These are phyloP conservation scores for Pseudocercospora ulei DNA, from an alignment of 2,329 filamentous ascomycete species.

Conservation along the genomic window DNA sequence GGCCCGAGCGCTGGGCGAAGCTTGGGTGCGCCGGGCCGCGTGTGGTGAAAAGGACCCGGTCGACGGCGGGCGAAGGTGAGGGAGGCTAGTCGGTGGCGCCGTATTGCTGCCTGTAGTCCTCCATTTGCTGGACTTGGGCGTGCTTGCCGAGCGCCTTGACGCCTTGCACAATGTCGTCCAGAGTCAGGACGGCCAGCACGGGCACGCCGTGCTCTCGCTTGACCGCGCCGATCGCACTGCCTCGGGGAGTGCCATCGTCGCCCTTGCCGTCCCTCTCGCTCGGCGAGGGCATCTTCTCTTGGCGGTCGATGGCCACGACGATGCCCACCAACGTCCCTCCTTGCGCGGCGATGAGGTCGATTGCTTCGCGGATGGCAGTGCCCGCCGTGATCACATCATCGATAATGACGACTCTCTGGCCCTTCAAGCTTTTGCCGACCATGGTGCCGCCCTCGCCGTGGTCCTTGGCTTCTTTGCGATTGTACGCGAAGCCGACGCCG, in stretches of 20 bases:
- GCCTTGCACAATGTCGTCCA: conserved; percentile 61
- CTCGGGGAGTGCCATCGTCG: conserved; percentile 59
- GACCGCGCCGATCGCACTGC: conserved; percentile 77
- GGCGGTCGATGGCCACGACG: conserved; percentile 76
- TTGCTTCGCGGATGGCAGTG: conserved; percentile 85
- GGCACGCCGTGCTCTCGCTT: conserved; percentile 74
- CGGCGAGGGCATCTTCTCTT: conserved; percentile 63
- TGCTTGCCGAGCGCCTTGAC: conserved; percentile 39
- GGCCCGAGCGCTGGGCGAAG: no score
- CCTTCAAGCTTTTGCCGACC: conserved; percentile 75
- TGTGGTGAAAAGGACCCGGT: no score
- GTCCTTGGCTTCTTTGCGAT: conserved; percentile 92
- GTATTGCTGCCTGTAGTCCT: conserved; percentile 55
- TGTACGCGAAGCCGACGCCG: conserved; percentile 73
- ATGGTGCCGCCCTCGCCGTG: conserved; percentile 92
- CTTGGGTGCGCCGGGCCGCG: no score
- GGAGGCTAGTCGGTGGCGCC: conserved; percentile 30
- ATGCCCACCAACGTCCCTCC: conserved; percentile 80
- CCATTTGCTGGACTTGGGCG: conserved; percentile 49
- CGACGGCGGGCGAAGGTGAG: no score
- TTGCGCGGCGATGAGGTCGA: conserved; percentile 75
- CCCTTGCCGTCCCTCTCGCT: conserved; percentile 36
- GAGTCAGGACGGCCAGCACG: conserved; percentile 69
- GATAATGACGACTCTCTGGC: conserved; percentile 77
- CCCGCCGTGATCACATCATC: conserved; percentile 96